These are phyloP conservation scores for Dactylis glomerata DNA, from an alignment of 176 grass and related monocot species.

Conservation along the genomic window DNA sequence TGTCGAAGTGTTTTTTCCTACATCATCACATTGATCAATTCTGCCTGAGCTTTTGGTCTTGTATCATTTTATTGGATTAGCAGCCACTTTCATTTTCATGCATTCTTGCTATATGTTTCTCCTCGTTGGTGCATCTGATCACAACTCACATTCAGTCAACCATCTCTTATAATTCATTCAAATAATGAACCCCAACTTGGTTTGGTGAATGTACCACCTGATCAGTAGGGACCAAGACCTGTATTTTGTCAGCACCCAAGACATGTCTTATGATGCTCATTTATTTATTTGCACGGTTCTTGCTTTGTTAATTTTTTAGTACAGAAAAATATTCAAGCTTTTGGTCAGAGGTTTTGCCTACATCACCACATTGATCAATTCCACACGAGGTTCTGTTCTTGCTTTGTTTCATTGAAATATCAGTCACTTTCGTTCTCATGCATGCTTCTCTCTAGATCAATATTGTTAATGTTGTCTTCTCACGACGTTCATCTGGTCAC, in stretches of 20 bases:
- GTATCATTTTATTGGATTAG: neutral
- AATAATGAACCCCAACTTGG: no score
- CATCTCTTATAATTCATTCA: no score
- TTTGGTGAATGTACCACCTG: neutral
- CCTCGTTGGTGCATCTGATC: no score
- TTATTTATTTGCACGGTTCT: neutral
- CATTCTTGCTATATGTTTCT: no score
- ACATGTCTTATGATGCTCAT: neutral
- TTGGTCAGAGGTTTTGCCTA: neutral
- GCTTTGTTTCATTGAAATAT: neutral
- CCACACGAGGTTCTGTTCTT: neutral
- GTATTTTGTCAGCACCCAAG: no score
- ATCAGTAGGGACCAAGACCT: neutral
- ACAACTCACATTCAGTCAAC: no score
- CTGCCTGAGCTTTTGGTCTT: neutral
- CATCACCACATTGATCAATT: slow-evolving; percentile 2
- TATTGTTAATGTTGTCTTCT: neutral
- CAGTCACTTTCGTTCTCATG: neutral
- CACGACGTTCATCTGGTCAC: neutral
- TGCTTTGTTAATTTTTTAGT: neutral
- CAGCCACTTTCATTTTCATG: neutral
- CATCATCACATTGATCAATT: neutral
- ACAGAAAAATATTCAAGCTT: neutral
- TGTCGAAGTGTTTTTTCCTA: neutral
- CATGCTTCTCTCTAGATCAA: neutral